These are phyloP conservation scores for Fusarium longipes DNA, from an alignment of 2,329 filamentous ascomycete species.

Conservation along the genomic window DNA sequence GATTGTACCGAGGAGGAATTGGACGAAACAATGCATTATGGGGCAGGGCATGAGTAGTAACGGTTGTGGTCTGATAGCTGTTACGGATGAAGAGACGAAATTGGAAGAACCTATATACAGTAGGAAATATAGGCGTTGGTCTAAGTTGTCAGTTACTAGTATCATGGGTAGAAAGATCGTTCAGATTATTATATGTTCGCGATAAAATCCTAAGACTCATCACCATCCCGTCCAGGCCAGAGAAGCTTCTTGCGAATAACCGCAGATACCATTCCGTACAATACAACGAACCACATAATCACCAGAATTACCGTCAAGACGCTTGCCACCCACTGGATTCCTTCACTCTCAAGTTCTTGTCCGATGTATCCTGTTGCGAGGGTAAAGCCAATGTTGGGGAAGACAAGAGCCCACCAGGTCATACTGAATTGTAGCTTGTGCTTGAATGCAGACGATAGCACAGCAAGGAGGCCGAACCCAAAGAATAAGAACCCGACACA, in stretches of 20 bases:
- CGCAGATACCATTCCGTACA: conserved; percentile 36
- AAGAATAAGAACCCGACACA: conserved; percentile 47
- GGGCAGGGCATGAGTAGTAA: background rate
- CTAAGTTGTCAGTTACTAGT: too few relatives aligned
- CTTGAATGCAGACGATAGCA: conserved; percentile 22
- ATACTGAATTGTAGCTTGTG: conserved; percentile 42
- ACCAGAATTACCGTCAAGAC: conserved; percentile 39
- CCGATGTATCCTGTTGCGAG: conserved; percentile 44
- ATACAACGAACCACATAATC: conserved; percentile 42
- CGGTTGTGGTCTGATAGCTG: background rate
- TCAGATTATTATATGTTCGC: background rate
- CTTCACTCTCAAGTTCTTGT: conserved; percentile 40
- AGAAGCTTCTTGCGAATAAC: conserved; percentile 40
- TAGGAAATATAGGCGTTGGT: background rate
- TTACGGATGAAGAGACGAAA: background rate
- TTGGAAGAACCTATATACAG: background rate
- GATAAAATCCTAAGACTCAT: conserved; percentile 5
- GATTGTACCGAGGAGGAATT: background rate
- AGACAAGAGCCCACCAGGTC: conserved; percentile 46
- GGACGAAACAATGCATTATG: background rate
- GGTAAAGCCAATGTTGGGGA: conserved; percentile 46
- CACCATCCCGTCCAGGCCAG: conserved; percentile 45
- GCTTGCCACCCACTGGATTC: conserved; percentile 42
- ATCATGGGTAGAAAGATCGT: background rate
- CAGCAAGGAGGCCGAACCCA: conserved; percentile 40